Conservation (phyloP, 495 filamentous ascomycete genomes). For the Penicillium arizonense region DNA sequence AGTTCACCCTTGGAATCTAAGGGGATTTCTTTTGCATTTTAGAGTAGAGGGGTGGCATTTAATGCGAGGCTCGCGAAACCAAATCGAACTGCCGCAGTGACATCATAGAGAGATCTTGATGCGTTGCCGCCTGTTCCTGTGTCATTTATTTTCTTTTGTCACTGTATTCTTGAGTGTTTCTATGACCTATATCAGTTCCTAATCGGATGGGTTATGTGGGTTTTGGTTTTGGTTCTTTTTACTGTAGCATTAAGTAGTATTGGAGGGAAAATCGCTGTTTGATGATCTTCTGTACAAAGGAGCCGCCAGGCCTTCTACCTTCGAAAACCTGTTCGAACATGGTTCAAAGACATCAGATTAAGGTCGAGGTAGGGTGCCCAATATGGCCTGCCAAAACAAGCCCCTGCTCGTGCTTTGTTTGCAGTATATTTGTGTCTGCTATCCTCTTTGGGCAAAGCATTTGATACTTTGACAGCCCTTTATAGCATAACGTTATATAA, state of each 20-base stretch:
- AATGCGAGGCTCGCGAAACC: conserved; percentile 2
- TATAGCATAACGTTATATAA: too few relatives aligned
- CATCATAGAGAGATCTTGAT: conserved; percentile 16
- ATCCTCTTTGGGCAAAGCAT: too few relatives aligned
- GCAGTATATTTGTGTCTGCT: too few relatives aligned
- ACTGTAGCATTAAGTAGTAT: background rate
- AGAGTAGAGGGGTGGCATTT: conserved; percentile 21
- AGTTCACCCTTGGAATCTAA: conserved; percentile 95
- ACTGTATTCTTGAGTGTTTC: conserved; percentile 37
- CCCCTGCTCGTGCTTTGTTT: too few relatives aligned
- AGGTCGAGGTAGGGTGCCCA: too few relatives aligned
- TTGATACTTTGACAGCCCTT: too few relatives aligned
- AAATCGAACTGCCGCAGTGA: conserved; percentile 9
- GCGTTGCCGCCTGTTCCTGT: conserved; percentile 24
- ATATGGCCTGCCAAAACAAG: too few relatives aligned
- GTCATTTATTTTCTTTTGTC: conserved; percentile 37
- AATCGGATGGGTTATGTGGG: conserved; percentile 22
- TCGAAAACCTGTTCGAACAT: too few relatives aligned
- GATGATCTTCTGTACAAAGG: background rate
- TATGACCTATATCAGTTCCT: conserved; percentile 34
- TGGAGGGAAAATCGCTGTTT: background rate
- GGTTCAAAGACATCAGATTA: too few relatives aligned
- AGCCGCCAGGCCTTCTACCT: background rate
- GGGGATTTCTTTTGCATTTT: conserved; percentile 1
- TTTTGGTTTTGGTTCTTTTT: conserved; percentile 1